Base-by-base conservation (phyloP, 1,139 yeast species). In the Scheffersomyces stambukii region DNA sequence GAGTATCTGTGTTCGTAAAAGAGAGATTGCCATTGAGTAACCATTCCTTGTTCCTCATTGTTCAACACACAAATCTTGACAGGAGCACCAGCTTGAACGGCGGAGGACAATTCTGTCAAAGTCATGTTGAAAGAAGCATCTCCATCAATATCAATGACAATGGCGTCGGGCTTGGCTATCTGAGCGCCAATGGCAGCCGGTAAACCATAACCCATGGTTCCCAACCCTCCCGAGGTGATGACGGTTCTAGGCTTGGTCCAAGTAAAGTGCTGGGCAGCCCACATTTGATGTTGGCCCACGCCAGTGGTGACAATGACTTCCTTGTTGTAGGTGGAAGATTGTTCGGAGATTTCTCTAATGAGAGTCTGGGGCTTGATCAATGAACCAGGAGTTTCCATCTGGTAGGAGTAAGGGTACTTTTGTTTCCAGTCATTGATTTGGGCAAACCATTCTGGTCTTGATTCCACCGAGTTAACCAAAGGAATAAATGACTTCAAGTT, bases 221-320 rank as follows among this genome's bases (percentile, higher is more conserved):
- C 98, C 52, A 91, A 75, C 48, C 98, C 98, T 64, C 98, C 98
- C 31, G 96, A 86, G 14, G 97, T 88, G 56, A 91, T 83, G 71
- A 91, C 81, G 32, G 94, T 74, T 60, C 97, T 77, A 46, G 97
- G 96, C 42, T 75, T 65, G 37, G 79, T 81, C 94, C 96, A 89
- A 32, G 88, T 77, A 76, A 82, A 88, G 60, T 88, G 89, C 65
- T 91, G 98, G 24, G 98, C 98, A 24, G 97, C 93, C 97, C 98
- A 91, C 98, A 91, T 91, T 69, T 91, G 98, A 72, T 91, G 98
- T 70, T 91, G 98, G 37, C 98, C 98, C 34, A 91, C 97, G 70
- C 98, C 98, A 26, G 98, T 91, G 33, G 97, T 83, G 46, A 91
- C 80, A 50, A 88, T 77, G 39, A 86, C 89, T 40, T 78, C 85